These are phyloP conservation scores for Acer campestre DNA, from an alignment of 345 rosid genomes.

Conservation along the genomic window DNA sequence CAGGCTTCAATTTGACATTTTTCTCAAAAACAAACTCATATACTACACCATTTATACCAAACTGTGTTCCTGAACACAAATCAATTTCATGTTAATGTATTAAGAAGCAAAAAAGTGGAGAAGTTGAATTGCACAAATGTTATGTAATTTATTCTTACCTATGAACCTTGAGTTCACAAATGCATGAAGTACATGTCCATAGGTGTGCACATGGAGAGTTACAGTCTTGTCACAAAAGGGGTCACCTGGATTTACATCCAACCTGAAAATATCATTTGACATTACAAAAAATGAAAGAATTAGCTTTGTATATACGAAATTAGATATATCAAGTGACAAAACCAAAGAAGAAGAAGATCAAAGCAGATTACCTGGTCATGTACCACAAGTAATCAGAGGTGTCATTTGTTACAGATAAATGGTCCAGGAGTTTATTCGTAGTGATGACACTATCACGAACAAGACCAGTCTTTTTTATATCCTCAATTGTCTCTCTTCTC, in stretches of 20 bases:
- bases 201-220: conserved; percentile 36
- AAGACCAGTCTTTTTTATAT: background rate
- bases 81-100: background rate
- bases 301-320: too few relatives aligned
- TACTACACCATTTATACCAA: background rate
- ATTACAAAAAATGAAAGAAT: background rate
- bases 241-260: conserved; percentile 17
- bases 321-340: background rate
- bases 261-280: conserved; percentile 16
- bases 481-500: conserved; percentile 26
- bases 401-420: conserved; percentile 37
- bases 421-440: conserved; percentile 35
- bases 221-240: conserved; percentile 12
- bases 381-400: conserved; percentile 49
- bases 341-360: too few relatives aligned
- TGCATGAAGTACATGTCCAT: conserved; percentile 44
- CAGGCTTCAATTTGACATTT: conserved; percentile 27
- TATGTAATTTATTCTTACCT: conserved; percentile 22
- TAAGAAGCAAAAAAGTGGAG: background rate
- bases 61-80: conserved; percentile 20
- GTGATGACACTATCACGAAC: conserved; percentile 11
- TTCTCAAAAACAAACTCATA: conserved; percentile 27
- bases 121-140: background rate
- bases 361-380: conserved; percentile 38
- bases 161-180: conserved; percentile 37